These are phyloP conservation scores for Trypethelium eluteriae DNA, from an alignment of 495 filamentous ascomycete genomes.

Conservation along the genomic window DNA sequence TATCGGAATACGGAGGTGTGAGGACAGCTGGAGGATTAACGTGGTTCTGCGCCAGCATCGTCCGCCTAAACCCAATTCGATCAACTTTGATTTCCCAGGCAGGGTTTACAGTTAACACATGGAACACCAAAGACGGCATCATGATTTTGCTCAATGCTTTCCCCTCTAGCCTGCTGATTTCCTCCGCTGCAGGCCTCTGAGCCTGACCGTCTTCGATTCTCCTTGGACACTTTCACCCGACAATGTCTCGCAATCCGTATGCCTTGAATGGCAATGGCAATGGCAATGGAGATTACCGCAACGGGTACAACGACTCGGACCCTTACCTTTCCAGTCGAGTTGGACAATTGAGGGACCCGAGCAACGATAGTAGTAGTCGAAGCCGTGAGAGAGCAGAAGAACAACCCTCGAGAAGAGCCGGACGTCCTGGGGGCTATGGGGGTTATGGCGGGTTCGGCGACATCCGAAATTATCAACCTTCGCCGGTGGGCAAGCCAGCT, in stretches of 20 bases:
- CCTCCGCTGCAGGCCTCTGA: neutral
- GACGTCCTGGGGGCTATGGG: constrained; percentile 38
- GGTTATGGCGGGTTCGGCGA: constrained; percentile 28
- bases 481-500: constrained; percentile 25
- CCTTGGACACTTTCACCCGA: neutral
- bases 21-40: constrained; percentile 9
- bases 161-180: neutral
- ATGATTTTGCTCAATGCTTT: neutral
- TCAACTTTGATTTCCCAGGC: neutral
- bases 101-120: neutral
- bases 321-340: constrained; percentile 10
- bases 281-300: constrained; percentile 11
- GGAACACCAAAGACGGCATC: neutral
- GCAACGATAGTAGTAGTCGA: neutral
- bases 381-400: constrained; percentile 1
- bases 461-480: constrained; percentile 16
- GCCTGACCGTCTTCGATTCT: neutral
- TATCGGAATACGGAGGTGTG: neutral
- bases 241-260: constrained; percentile 1
- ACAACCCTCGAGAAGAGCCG: neutral
- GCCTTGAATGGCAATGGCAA: constrained; percentile 11
- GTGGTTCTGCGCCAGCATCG: neutral
- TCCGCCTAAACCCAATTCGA: constrained; percentile 4
- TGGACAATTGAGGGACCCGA: constrained; percentile 3
- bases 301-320: constrained; percentile 7